Base-by-base conservation (phyloP, 768 basidiomycete genomes). In the Kwoniella sp. region DNA sequence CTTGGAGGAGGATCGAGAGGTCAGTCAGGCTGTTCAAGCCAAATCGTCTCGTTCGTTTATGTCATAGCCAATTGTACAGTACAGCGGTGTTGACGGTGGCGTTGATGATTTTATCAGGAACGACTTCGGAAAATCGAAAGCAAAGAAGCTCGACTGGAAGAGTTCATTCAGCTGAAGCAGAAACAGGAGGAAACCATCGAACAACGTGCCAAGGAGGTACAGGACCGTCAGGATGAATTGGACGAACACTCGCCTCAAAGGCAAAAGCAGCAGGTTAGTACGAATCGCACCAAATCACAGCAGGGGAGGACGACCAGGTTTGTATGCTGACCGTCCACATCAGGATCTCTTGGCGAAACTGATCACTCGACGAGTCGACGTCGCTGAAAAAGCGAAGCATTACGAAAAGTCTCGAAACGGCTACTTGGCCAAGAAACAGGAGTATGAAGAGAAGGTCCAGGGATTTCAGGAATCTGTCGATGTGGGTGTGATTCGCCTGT, bases 191-290 rank as follows among this genome's bases (percentile, higher is more conserved):
- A 51, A 12, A 47, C 30, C 3, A 41, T 65, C 2, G n/a, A 25
- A 20, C 13, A 38, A n/a, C 58, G 58, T 37, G 30, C 25, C 25
- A 23, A 37, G 73, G 52, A 83, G 82, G 56, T 89, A 2, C 78
- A 80, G 0, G 81, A 80, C 0, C 81, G 84, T 0, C 82, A 89
- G 62, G 83, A 78, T 7, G 79, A 82, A 2, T 84, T 84, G 2
- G 82, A 85, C 17, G 81, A 85, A 12, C 76, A 90, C n/a, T 30
- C 37, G 12, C 58, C 65, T 9, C 38, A 61, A 20, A 83, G 89
- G 71, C 78, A 84, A 61, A 89, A 92, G 74, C 90, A 88, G 67
- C 79, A 82, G 73, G 90, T 89, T 69, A 17, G 84, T 50, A 15
- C 1, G 22, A 78, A 11, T 15, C 12, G 22, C 31, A 4, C 61